Evolutionary conservation across 257 asterid species (phyloP).

Genomic region (Solanum appendiculatum): DNA sequence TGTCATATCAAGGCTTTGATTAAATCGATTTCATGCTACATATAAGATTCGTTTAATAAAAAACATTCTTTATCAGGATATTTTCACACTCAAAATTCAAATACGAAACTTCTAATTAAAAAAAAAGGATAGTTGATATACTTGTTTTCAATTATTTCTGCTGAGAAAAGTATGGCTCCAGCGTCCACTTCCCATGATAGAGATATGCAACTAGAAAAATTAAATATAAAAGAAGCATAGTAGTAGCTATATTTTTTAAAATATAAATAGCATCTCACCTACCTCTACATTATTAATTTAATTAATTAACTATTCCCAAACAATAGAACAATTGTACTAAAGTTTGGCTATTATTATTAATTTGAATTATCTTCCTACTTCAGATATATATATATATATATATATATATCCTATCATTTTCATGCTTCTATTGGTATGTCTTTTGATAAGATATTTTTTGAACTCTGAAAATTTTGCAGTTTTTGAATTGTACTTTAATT

Average conservation of each 20-base stretch:
- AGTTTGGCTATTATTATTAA: not conserved
- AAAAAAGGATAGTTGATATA: not conserved
- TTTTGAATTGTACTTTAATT: not conserved
- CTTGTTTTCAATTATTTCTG: not conserved
- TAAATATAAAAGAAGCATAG: not conserved
- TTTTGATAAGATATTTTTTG: not conserved
- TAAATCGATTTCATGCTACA: accelerated
- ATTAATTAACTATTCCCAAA: not conserved
- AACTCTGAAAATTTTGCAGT: not conserved
- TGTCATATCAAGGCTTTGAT: not conserved
- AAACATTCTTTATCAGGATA: accelerated
- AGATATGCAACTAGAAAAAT: not conserved
- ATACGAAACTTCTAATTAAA: accelerated
- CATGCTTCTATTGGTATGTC: not conserved
- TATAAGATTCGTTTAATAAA: not conserved
- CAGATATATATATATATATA: not conserved
- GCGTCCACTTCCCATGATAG: not conserved
- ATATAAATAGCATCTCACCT: not conserved
- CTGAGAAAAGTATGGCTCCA: not conserved
- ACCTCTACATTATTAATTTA: not conserved
- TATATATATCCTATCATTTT: not conserved
- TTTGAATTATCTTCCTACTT: not conserved
- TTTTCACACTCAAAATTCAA: accelerated
- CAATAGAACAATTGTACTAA: not conserved
- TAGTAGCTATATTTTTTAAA: not conserved